Base-by-base conservation (phyloP, 2,329 filamentous ascomycete species). In the Aphanoascus verrucosus region DNA sequence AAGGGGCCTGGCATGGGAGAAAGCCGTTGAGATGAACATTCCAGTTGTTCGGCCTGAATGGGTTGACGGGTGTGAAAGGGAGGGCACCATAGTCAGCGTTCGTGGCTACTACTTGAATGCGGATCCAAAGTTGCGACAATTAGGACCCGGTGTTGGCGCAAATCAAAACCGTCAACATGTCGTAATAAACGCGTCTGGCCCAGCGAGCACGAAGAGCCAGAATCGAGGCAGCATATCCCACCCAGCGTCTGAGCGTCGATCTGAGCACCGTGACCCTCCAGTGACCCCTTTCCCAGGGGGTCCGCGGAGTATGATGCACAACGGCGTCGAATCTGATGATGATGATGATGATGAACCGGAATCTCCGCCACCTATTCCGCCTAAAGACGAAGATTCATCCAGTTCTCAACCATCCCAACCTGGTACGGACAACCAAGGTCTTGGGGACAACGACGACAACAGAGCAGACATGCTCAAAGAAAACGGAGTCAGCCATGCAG, bases 61-160 rank as follows among this genome's bases (percentile, higher is more conserved):
- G 93, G 81, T 98, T 31, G 86, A 94, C 62, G 91, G 89, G n/a
- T 98, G 93, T 67, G 91, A 97, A 72, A 80, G 86, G 60, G 90
- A 88, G 68, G 91, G 91, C 43, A 82, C 89, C 56, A 94, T 98
- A 58, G 84, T 97, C 2, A 89, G 91, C 48, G 93, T 97, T 31
- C 84, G 93, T 62, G 90, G 90, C 61, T 98, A 96, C 72, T 98
- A 98, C 69, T 78, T 98, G 32, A 90, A 96, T 65, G 93, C 91
- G 2, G 84, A 87, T 65, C 81, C 81, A 15, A 80, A 81, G 62
- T 68, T 81, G 60, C 71, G 82, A 53, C 77, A 79, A 54, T 61
- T 73, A 28, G 70, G 72, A 5, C 68, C 64, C 7, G 64, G 67
- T n/a, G 46, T 59, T 2, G 56, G 56, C 31, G 56, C 55, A 8